Percentiles rank a stretch among this genome's conserved stretches.
These are phyloP conservation scores for Eucalyptus pauciflora DNA, from an alignment of 345 rosid species.

Conservation along the genomic window DNA sequence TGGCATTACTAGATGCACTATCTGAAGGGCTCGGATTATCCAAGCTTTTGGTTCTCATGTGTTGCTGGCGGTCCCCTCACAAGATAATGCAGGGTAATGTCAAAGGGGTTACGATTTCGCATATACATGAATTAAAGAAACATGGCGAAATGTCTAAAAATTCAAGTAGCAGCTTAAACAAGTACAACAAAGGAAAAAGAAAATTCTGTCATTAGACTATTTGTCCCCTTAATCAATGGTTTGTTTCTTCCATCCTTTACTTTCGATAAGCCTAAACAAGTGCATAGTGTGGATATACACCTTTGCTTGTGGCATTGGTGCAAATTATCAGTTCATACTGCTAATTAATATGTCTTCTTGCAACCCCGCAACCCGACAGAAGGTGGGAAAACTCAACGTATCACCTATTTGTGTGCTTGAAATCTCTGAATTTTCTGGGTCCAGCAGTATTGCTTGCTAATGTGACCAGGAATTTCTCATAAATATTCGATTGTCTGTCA, in stretches of 20 bases:
- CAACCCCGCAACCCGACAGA: background rate
- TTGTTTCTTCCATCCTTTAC: background rate
- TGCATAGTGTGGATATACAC: background rate
- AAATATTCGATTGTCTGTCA: background rate
- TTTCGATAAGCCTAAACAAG: background rate
- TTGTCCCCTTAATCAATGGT: background rate
- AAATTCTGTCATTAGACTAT: background rate
- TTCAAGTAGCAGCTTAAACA: background rate
- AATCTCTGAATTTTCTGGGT: background rate
- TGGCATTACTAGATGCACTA: background rate
- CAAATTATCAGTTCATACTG: background rate
- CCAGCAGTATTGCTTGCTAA: background rate
- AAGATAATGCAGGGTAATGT: background rate
- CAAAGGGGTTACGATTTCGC: background rate
- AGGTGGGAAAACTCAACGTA: background rate
- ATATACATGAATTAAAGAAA: background rate
- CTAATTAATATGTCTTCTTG: background rate
- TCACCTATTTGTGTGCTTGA: background rate
- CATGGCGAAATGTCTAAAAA: background rate
- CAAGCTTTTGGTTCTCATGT: background rate
- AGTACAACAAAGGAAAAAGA: background rate
- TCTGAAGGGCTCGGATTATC: background rate
- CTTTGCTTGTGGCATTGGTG: background rate
- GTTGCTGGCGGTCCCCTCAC: background rate
- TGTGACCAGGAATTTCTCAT: background rate